Percentiles rank a stretch among this genome's conserved stretches.
phyloP scores from a whole-genome alignment of 768 basidiomycete species.

The Macrocybe gigantea region DNA sequence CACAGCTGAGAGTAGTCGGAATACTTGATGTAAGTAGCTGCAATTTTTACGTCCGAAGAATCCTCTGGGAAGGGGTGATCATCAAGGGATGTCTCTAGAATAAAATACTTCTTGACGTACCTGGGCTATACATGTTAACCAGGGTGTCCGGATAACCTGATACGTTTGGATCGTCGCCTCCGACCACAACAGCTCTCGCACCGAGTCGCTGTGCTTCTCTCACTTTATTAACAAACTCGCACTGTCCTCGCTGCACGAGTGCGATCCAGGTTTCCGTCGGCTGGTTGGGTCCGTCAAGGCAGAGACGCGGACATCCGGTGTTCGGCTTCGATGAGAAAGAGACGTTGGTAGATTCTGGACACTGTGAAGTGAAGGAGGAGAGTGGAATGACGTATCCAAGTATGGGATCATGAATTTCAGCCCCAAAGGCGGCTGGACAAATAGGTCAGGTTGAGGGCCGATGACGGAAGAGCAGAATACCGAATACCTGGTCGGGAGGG shows the following conservation, averaged over 20 bases:
- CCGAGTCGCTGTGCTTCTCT: constrained; percentile 68
- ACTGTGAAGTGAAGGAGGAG: constrained; percentile 56
- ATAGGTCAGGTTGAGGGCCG: neutral
- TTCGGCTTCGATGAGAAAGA: constrained; percentile 28
- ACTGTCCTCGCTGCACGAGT: constrained; percentile 82
- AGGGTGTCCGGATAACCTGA: constrained; percentile 69
- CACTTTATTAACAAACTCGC: constrained; percentile 89
- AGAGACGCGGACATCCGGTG: constrained; percentile 66
- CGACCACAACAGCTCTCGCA: constrained; percentile 88
- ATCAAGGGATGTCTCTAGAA: constrained; percentile 1
- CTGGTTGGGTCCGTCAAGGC: constrained; percentile 43
- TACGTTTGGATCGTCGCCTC: constrained; percentile 66
- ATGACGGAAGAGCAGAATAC: neutral
- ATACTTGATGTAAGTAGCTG: constrained; percentile 85
- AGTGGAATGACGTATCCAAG: constrained; percentile 70
- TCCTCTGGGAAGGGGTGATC: constrained; percentile 47
- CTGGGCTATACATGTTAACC: constrained; percentile 90
- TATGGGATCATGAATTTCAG: constrained; percentile 60
- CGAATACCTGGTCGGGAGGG: constrained; percentile 52
- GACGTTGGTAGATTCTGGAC: constrained; percentile 25
- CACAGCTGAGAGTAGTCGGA: constrained; percentile 71
- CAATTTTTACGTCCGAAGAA: constrained; percentile 76
- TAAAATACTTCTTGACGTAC: constrained; percentile 32
- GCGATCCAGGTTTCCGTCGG: constrained; percentile 86
- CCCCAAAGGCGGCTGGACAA: constrained; percentile 62